Conservation (phyloP, 257 asterid species). For the Verbascum thapsus region DNA sequence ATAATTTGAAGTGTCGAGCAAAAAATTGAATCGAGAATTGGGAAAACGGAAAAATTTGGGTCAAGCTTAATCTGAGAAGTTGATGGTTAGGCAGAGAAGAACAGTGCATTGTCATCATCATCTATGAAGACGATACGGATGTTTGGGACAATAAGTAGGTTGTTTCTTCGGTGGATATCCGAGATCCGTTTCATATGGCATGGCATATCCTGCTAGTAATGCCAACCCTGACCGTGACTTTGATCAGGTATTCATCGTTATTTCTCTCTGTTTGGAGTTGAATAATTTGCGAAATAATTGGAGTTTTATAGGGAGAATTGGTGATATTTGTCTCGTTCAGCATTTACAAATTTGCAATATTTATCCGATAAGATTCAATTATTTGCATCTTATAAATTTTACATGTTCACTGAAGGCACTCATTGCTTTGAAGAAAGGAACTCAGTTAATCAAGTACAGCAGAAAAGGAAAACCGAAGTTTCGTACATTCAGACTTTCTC, state of each 20-base stretch:
- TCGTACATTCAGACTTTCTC: constrained; percentile 87
- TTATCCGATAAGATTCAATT: background rate
- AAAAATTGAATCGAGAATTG: constrained; percentile 22
- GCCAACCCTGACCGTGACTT: constrained; percentile 61
- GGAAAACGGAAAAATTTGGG: background rate
- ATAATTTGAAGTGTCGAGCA: constrained; percentile 12
- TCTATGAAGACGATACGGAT: constrained; percentile 55
- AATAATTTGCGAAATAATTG: too few species aligned
- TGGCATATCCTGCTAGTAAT: constrained; percentile 74
- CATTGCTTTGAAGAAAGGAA: constrained; percentile 87
- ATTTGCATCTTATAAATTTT: constrained; percentile 23
- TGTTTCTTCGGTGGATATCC: constrained; percentile 46
- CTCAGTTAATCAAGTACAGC: constrained; percentile 92
- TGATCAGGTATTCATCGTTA: constrained; percentile 47
- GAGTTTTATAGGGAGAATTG: too few species aligned
- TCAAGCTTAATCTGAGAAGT: constrained; percentile 35
- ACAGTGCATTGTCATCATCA: constrained; percentile 44
- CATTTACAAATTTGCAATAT: constrained; percentile 1
- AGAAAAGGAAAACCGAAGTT: constrained; percentile 96
- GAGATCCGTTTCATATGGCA: constrained; percentile 65
- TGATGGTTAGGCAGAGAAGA: constrained; percentile 57
- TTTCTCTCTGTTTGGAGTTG: too few species aligned
- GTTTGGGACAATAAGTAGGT: constrained; percentile 40
- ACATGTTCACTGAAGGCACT: constrained; percentile 59
- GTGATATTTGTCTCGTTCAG: too few species aligned